These are phyloP conservation scores for Diaporthe eres DNA, from an alignment of 2,329 filamentous ascomycete genomes.

Conservation along the genomic window DNA sequence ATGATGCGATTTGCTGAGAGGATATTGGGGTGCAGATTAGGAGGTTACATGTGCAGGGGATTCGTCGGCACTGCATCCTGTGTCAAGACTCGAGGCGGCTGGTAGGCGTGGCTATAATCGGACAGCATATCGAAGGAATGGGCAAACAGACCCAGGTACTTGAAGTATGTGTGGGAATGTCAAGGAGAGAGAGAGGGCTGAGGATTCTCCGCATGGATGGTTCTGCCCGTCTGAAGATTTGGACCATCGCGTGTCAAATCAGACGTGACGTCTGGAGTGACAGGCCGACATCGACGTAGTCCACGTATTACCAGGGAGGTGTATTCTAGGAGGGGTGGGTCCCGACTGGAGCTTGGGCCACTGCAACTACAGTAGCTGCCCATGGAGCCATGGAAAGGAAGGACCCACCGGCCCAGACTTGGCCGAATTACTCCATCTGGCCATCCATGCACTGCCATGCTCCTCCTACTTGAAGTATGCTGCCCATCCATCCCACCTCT, in stretches of 20 bases:
- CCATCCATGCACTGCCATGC: conserved; percentile 8
- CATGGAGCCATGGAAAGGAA: neutral
- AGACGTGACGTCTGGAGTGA: conserved; percentile 31
- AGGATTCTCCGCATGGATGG: conserved; percentile 14
- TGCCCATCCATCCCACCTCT: neutral
- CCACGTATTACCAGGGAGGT: neutral
- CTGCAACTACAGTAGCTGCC: neutral
- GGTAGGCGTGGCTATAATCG: neutral
- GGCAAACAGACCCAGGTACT: neutral
- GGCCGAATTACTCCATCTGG: conserved; percentile 11
- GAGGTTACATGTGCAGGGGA: conserved; percentile 5
- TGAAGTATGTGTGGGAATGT: neutral
- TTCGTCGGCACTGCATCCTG: neutral
- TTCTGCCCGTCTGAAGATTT: conserved; percentile 19
- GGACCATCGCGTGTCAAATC: conserved; percentile 28
- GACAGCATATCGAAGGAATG: neutral
- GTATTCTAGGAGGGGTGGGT: neutral
- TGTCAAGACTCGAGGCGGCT: neutral
- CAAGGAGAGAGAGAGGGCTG: neutral
- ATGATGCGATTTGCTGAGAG: conserved; percentile 20
- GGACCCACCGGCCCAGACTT: neutral
- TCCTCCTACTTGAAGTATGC: neutral
- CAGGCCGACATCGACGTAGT: conserved; percentile 5
- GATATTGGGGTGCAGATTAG: conserved; percentile 14
- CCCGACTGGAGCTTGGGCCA: conserved; percentile 26